Evolutionary conservation across 345 rosid genomes (phyloP).

Genomic region (Melastoma malabathricum): DNA sequence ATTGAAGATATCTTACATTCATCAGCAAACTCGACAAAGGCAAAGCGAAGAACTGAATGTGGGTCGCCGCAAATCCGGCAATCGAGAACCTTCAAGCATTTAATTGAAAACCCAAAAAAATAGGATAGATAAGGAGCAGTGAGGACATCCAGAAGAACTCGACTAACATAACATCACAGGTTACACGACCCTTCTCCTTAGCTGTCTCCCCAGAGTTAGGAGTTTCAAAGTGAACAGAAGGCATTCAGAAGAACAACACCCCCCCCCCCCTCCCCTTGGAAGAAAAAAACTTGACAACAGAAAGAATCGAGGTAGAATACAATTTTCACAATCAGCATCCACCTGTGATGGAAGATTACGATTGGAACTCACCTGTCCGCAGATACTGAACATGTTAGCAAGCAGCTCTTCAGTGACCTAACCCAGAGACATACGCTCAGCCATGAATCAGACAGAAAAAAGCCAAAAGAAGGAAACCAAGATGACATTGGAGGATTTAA

Average conservation of each 20-base stretch:
- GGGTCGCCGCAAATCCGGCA: conserved; percentile 95
- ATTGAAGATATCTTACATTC: conserved; percentile 39
- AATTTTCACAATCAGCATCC: neutral
- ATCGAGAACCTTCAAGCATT: conserved; percentile 62
- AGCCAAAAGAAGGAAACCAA: neutral
- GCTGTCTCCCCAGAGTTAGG: too few species aligned
- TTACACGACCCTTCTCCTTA: too few species aligned
- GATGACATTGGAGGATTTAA: neutral
- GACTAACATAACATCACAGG: neutral
- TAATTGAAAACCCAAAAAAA: neutral
- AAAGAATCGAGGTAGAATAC: neutral
- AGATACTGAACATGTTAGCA: conserved; percentile 61
- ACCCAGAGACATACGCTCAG: conserved; percentile 1
- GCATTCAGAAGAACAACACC: too few species aligned
- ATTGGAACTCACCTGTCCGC: conserved; percentile 69
- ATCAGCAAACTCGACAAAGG: conserved; percentile 82
- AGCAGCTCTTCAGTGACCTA: conserved; percentile 85
- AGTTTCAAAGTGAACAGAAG: neutral
- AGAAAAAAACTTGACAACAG: neutral
- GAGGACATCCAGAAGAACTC: conserved; percentile 1
- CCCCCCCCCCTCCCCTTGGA: too few species aligned
- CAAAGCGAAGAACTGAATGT: conserved; percentile 89
- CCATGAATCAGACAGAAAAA: neutral
- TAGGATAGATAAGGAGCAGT: neutral
- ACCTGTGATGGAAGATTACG: neutral